A percentile compares a stretch with the other conserved stretches of the same genome.
These are phyloP conservation scores for Colletotrichum limetticola DNA, from an alignment of 2,329 filamentous ascomycete genomes.

Conservation along the genomic window DNA sequence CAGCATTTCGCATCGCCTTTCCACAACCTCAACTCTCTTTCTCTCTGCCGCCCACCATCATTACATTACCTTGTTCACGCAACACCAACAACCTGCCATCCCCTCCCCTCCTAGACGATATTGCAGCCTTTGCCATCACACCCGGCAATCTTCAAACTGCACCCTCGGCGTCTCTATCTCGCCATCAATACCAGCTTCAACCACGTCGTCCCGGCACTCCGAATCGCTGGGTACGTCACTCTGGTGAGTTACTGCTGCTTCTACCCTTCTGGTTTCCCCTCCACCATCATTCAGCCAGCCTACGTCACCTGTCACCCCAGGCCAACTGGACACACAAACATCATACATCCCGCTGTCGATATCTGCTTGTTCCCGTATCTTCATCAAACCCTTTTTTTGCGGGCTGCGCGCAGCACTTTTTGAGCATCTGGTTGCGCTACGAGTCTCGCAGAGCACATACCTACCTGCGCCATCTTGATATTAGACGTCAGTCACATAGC, in stretches of 20 bases:
- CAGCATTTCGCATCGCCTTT: constrained; percentile 24
- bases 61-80: neutral
- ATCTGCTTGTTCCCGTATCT: constrained; percentile 13
- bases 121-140: constrained; percentile 17
- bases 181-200: neutral
- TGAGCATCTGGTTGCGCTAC: neutral
- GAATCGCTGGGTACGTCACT: constrained; percentile 27
- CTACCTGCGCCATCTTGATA: neutral
- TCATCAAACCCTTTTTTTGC: neutral
- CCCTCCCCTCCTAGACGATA: constrained; percentile 6
- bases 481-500: neutral
- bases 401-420: neutral
- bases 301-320: constrained; percentile 29
- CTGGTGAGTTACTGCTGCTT: constrained; percentile 23
- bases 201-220: constrained; percentile 10
- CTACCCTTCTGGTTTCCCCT: constrained; percentile 1
- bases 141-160: constrained; percentile 23
- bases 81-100: neutral
- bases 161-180: neutral
- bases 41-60: neutral
- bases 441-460: neutral
- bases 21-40: constrained; percentile 4
- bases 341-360: neutral
- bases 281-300: constrained; percentile 6
- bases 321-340: constrained; percentile 6